Evolutionary conservation across 257 asterid genomes (phyloP).

Genomic region (Solanum tarapatanum): DNA sequence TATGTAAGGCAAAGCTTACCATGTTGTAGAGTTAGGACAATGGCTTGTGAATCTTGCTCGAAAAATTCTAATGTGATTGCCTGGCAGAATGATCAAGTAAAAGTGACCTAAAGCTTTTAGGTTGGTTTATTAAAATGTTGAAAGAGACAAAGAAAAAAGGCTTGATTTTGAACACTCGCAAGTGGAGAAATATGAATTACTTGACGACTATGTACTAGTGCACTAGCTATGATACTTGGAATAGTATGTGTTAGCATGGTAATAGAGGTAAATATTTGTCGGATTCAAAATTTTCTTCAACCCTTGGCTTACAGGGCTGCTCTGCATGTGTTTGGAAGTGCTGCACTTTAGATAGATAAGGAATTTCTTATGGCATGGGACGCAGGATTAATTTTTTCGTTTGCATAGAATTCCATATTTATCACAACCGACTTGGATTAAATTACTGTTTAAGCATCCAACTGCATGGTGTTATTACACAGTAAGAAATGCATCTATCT

Average conservation of each 20-base stretch:
- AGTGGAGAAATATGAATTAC: neutral
- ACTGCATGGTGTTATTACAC: neutral
- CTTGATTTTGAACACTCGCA: neutral
- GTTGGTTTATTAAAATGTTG: neutral
- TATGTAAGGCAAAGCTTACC: neutral
- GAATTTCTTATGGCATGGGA: neutral
- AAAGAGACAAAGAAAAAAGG: neutral
- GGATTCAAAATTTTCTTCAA: neutral
- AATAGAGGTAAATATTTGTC: neutral
- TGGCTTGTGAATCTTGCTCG: neutral
- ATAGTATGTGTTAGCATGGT: neutral
- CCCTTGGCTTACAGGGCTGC: neutral
- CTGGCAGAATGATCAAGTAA: neutral
- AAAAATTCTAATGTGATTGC: neutral
- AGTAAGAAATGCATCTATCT: neutral
- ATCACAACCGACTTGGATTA: neutral
- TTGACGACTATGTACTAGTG: neutral
- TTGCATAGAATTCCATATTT: neutral
- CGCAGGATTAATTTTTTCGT: neutral
- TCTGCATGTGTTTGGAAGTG: neutral
- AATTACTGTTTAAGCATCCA: neutral
- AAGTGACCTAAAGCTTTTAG: neutral
- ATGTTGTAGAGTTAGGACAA: neutral
- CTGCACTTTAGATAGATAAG: neutral
- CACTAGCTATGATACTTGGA: neutral